Percentiles rank a stretch among this genome's conserved stretches.
Conservation (phyloP, 768 basidiomycete genomes). For the Krasilnikovozyma curviuscula region DNA sequence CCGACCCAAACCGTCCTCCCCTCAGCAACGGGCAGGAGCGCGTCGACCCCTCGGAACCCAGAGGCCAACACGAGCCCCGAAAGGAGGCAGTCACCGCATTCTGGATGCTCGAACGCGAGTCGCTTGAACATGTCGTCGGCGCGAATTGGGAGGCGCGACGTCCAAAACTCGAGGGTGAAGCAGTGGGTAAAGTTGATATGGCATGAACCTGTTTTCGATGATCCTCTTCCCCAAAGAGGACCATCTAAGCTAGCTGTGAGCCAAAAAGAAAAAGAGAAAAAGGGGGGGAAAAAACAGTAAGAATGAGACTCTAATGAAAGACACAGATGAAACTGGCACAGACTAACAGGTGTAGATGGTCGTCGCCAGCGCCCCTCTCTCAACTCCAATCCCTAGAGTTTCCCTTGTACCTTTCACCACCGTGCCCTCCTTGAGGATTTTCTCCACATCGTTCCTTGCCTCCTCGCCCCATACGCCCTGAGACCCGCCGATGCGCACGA, state of each 20-base stretch:
- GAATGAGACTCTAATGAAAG: neutral
- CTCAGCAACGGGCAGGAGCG: no score
- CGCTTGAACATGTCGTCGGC: constrained; percentile 24
- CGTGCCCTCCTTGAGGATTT: no score
- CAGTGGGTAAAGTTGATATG: constrained; percentile 21
- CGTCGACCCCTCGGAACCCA: no score
- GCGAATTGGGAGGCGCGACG: constrained; percentile 5
- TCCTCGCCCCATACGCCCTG: no score
- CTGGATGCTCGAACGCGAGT: constrained; percentile 23
- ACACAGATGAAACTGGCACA: constrained; percentile 6
- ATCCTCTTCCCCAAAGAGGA: neutral
- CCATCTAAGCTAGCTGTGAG: constrained; percentile 12
- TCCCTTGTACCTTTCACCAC: no score
- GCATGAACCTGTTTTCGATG: constrained; percentile 12
- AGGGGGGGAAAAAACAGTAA: constrained; percentile 3
- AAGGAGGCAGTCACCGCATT: constrained; percentile 27
- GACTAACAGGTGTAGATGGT: no score
- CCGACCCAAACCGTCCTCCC: no score
- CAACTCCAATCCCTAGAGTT: no score
- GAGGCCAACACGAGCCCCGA: no score
- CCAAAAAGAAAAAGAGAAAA: constrained; percentile 14
- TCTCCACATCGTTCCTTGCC: no score
- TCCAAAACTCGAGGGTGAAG: constrained; percentile 24
- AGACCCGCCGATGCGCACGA: no score
- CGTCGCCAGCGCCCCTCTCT: no score